A percentile compares a stretch with the other conserved stretches of the same genome.
These are phyloP conservation scores for Avena insularis DNA, from an alignment of 176 grass and related monocot species.

Conservation along the genomic window DNA sequence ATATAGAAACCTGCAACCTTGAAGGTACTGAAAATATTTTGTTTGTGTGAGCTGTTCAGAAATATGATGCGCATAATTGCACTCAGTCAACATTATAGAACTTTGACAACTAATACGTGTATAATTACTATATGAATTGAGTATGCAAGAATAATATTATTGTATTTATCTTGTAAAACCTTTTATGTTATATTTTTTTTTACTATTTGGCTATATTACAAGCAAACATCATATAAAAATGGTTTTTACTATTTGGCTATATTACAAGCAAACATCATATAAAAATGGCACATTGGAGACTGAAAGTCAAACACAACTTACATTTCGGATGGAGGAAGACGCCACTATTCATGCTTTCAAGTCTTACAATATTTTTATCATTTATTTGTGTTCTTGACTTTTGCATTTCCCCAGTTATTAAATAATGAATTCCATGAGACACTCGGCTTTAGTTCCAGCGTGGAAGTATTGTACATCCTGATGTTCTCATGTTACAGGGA, in stretches of 20 bases:
- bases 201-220: background rate
- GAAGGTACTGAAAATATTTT: background rate
- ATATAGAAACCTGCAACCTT: background rate
- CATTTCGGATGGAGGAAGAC: background rate
- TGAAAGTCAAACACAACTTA: background rate
- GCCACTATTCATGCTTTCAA: conserved; percentile 10
- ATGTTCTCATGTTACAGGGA: conserved; percentile 61
- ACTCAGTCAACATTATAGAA: background rate
- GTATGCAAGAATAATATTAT: background rate
- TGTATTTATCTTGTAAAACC: background rate
- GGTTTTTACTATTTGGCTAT: background rate
- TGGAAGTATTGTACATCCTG: conserved; percentile 34
- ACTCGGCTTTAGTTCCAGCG: conserved; percentile 14
- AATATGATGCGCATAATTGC: background rate
- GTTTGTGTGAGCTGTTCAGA: background rate
- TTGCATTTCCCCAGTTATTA: conserved; percentile 13
- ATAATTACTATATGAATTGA: background rate
- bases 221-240: background rate
- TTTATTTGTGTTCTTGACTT: conserved; percentile 16
- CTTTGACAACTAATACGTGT: conserved; percentile 2
- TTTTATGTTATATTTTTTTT: background rate
- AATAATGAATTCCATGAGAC: conserved; percentile 13
- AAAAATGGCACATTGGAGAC: background rate
- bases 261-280: background rate
- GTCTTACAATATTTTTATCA: background rate